These are phyloP conservation scores for Globisporangium lucens DNA, from an alignment of 352 stramenopile genomes.

Conservation along the genomic window DNA sequence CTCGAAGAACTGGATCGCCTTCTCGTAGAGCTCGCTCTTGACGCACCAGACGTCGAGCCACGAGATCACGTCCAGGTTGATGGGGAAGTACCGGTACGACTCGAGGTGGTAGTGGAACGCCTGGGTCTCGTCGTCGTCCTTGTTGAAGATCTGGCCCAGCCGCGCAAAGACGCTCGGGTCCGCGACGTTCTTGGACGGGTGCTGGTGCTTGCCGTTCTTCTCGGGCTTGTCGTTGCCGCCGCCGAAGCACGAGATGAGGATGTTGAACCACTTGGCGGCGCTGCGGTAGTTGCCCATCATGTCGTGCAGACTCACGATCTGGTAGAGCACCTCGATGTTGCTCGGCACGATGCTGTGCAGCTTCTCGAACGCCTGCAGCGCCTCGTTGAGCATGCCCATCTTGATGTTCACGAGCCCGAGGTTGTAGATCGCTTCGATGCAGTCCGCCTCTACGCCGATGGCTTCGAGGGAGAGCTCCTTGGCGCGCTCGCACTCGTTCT, in stretches of 20 bases:
- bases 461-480: constrained; percentile 96
- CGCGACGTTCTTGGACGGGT: constrained; percentile 56
- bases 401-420: constrained; percentile 90
- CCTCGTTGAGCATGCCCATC: constrained; percentile 87
- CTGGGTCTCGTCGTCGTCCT: constrained; percentile 92
- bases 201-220: constrained; percentile 27
- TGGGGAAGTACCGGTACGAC: constrained; percentile 93
- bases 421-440: constrained; percentile 96
- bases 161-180: constrained; percentile 79
- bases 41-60: constrained; percentile 97
- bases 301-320: constrained; percentile 95
- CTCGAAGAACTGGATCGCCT: constrained; percentile 96
- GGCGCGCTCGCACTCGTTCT: constrained; percentile 90
- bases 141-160: constrained; percentile 94
- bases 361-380: constrained; percentile 96
- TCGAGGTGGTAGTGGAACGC: constrained; percentile 96
- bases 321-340: constrained; percentile 91
- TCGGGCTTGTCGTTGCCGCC: constrained; percentile 67
- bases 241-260: constrained; percentile 91
- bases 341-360: constrained; percentile 94
- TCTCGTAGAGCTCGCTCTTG: constrained; percentile 96
- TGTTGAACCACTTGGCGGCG: constrained; percentile 94
- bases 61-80: constrained; percentile 96
- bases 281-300: constrained; percentile 85
- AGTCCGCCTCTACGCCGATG: constrained; percentile 92